Conservation (phyloP, 192 early-diverging fungal species). For the Pilaira anomala region DNA sequence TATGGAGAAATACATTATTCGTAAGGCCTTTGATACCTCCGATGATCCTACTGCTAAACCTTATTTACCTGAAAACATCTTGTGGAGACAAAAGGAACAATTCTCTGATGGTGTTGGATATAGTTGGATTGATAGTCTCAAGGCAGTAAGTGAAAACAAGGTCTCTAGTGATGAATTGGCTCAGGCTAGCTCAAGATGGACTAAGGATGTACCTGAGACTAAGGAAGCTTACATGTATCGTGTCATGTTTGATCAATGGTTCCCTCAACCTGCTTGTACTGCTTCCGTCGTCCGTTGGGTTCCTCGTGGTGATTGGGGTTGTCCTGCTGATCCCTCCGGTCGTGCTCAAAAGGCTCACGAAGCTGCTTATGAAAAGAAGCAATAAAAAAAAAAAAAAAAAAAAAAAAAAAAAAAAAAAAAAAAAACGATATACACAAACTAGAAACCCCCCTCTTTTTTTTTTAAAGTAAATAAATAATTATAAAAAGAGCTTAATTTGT, state of each 20-base stretch:
- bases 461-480: no score
- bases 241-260: constrained; percentile 89
- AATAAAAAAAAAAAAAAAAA: neutral
- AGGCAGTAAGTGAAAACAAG: constrained; percentile 61
- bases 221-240: constrained; percentile 98
- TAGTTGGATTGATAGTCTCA: constrained; percentile 94
- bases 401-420: constrained; percentile 1
- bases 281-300: constrained; percentile 94
- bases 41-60: constrained; percentile 62
- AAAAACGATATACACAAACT: neutral
- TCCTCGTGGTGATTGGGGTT: constrained; percentile 96
- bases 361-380: constrained; percentile 49
- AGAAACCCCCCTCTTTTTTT: no score
- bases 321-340: constrained; percentile 94
- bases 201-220: constrained; percentile 86
- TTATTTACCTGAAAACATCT: constrained; percentile 83
- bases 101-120: constrained; percentile 99
- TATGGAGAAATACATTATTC: constrained; percentile 94
- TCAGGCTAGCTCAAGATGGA: constrained; percentile 63
- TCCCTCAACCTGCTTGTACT: constrained; percentile 87
- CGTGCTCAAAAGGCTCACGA: constrained; percentile 92
- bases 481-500: no score
- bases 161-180: constrained; percentile 81
- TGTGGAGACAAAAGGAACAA: constrained; percentile 99
- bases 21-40: constrained; percentile 92